A percentile compares a stretch with the other conserved stretches of the same genome.
phyloP scores from a whole-genome alignment of 1,139 yeast species.

The Yarrowia galli region DNA sequence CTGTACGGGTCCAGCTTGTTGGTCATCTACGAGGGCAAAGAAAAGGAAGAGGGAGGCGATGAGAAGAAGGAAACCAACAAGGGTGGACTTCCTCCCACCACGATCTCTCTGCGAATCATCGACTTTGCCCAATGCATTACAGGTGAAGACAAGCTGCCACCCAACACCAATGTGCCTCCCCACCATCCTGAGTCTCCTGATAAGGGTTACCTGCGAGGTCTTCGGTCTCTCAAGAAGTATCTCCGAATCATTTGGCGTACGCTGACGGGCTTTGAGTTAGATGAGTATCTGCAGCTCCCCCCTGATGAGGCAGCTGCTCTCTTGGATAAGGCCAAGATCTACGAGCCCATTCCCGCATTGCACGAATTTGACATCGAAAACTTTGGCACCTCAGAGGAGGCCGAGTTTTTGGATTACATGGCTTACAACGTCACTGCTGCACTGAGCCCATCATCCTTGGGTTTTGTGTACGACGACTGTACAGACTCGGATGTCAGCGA shows the following conservation, averaged over 20 bases:
- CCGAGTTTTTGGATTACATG: conserved; percentile 30
- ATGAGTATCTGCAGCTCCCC: conserved; percentile 21
- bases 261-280: conserved; percentile 33
- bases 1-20: conserved; percentile 90
- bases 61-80: conserved; percentile 27
- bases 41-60: conserved; percentile 39
- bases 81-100: conserved; percentile 35
- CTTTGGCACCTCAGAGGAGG: conserved; percentile 20
- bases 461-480: conserved; percentile 32
- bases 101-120: conserved; percentile 67
- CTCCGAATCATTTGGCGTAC: conserved; percentile 51
- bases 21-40: conserved; percentile 81
- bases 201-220: conserved; percentile 83
- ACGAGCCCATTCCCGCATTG: conserved; percentile 40
- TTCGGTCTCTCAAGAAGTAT: conserved; percentile 69
- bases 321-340: conserved; percentile 40
- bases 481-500: conserved; percentile 32
- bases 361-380: conserved; percentile 44
- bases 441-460: conserved; percentile 1
- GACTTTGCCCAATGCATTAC: conserved; percentile 96
- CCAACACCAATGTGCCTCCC: conserved; percentile 68
- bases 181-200: conserved; percentile 69
- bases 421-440: conserved; percentile 32
- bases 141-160: conserved; percentile 60
- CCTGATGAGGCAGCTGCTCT: conserved; percentile 39